Evolutionary conservation across 768 basidiomycete species (phyloP), one percentile per base, ranked within the genome.

Genomic region (Pluteus cervinus): DNA sequence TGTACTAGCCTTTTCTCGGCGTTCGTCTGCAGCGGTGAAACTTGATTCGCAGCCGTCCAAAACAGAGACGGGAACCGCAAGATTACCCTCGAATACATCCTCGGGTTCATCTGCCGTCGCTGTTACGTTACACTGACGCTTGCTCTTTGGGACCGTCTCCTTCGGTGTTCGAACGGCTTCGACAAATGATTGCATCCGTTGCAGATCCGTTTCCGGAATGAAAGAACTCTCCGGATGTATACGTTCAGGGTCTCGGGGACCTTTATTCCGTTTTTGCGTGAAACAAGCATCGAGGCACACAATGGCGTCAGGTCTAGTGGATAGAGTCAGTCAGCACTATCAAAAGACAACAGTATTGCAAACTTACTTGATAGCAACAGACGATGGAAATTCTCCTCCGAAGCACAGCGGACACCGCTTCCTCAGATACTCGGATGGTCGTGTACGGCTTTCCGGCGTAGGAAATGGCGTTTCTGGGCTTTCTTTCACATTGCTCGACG

Each of bases 221-320:
- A 39, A 30, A 4, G 12, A 15, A 7, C 28, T 15, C 7, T 18
- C 25, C 4, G 39, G 39, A 21, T 40, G 39, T 6, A 20, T n/a
- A 12, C 24, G 9, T 15, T 25, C 25, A 10, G 31, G n/a, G 4
- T 33, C 39, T 5, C 24, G 17, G n/a, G n/a, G 39, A 11, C 23
- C 26, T 24, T 40, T 44, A 28, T 48, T 34, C 2, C 46, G 48
- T 37, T 62, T 61, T 36, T 65, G 62, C 16, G 50, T 58, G 31
- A 65, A 62, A 41, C 55, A 58, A 1, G 50, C 54, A 44, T 65
- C 62, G 9, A 56, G n/a, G 32, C 56, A 61, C 3, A 60, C 52
- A 21, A 60, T 45, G 8, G 49, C 36, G 45, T 61, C 54, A 26
- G 41, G 36, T 7, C 54, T 54, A 22, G 2, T 37, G 25, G 33